Percentiles rank a stretch among this genome's conserved stretches.
Evolutionary conservation across 2,329 filamentous ascomycete genomes (phyloP).

Genomic region (Fusarium tupiense): DNA sequence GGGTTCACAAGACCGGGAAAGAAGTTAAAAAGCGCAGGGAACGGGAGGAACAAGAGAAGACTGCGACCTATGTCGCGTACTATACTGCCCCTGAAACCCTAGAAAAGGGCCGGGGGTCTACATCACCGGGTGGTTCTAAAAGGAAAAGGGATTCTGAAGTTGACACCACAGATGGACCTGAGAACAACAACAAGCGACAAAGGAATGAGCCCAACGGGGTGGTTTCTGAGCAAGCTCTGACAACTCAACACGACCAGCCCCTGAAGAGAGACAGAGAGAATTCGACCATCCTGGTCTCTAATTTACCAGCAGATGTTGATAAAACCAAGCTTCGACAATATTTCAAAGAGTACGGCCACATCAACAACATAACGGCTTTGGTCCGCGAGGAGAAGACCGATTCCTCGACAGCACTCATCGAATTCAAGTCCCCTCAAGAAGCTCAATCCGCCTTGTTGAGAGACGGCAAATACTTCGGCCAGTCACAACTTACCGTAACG

Average conservation of each 20-base stretch:
- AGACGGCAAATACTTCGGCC: constrained; percentile 81
- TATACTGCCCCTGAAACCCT: constrained; percentile 46
- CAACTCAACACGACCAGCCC: constrained; percentile 40
- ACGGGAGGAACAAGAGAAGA: constrained; percentile 70
- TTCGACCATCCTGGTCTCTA: constrained; percentile 82
- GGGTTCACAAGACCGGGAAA: constrained; percentile 75
- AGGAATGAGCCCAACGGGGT: constrained; percentile 56
- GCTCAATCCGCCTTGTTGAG: constrained; percentile 82
- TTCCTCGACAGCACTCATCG: constrained; percentile 78
- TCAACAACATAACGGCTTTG: constrained; percentile 77
- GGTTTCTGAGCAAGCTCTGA: constrained; percentile 29
- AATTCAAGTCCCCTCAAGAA: constrained; percentile 85
- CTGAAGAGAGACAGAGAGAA: constrained; percentile 89
- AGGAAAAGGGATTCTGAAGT: constrained; percentile 75
- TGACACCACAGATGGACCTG: constrained; percentile 53
- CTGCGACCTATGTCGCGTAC: constrained; percentile 59
- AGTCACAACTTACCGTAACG: constrained; percentile 76
- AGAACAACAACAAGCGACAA: constrained; percentile 73
- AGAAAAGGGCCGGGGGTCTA: constrained; percentile 29
- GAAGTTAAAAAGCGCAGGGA: constrained; percentile 71
- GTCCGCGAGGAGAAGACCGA: constrained; percentile 68
- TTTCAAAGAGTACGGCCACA: constrained; percentile 88
- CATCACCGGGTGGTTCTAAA: constrained; percentile 64
- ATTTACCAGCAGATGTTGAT: constrained; percentile 75
- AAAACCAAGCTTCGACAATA: constrained; percentile 84